phyloP scores from a whole-genome alignment of 306 rosid species.

The Fagus crenata region DNA sequence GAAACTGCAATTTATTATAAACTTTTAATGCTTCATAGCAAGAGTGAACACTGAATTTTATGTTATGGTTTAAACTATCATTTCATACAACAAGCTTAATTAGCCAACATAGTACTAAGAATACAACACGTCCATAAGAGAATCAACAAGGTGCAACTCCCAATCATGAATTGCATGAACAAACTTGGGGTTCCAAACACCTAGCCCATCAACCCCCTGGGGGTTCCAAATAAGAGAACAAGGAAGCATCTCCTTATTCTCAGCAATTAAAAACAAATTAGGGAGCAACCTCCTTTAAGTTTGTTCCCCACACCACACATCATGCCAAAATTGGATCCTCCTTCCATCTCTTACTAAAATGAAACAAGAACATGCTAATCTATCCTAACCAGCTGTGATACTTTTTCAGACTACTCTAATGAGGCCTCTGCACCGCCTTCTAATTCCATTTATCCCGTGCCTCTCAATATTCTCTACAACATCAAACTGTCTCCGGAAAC shows the following conservation, averaged over 20 bases:
- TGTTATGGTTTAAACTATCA: background rate
- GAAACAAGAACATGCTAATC: background rate
- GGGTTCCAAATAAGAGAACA: background rate
- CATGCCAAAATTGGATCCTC: background rate
- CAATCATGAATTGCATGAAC: background rate
- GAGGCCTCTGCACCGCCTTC: background rate
- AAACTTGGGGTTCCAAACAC: background rate
- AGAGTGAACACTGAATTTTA: background rate
- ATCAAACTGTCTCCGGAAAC: no score
- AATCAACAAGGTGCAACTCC: background rate
- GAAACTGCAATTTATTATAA: background rate
- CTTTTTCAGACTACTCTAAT: background rate
- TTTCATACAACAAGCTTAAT: no score
- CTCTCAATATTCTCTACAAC: background rate
- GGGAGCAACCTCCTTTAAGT: background rate
- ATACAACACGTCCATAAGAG: no score
- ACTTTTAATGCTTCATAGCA: background rate
- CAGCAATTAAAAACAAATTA: background rate
- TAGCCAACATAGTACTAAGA: no score
- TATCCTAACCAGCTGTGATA: background rate
- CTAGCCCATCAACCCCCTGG: background rate
- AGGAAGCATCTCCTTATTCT: conserved; percentile 3
- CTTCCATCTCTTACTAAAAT: background rate
- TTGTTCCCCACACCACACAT: background rate
- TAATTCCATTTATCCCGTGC: background rate